Evolutionary conservation across 768 basidiomycete genomes (phyloP).

Genomic region (Gyrodon lividus): DNA sequence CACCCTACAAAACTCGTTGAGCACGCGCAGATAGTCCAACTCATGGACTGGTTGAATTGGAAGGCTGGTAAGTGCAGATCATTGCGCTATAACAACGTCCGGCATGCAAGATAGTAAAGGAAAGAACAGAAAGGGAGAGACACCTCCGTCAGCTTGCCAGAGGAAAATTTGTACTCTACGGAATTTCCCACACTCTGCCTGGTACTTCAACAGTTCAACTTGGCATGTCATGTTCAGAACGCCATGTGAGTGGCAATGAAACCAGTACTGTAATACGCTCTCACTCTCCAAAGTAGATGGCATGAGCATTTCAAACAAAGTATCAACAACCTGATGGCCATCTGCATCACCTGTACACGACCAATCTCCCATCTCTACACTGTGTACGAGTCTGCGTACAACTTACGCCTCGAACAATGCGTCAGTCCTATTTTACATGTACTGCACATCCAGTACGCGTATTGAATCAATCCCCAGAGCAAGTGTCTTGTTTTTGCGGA

Average conservation of each 20-base stretch:
- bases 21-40: background rate
- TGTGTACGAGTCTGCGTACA: conserved; percentile 74
- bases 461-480: conserved; percentile 37
- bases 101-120: too few species aligned
- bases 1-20: background rate
- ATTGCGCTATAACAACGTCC: background rate
- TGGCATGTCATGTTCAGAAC: too few species aligned
- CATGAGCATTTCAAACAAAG: background rate
- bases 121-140: too few species aligned
- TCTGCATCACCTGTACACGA: conserved; percentile 75
- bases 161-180: too few species aligned
- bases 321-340: conserved; percentile 52
- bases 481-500: conserved; percentile 71
- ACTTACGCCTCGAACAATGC: conserved; percentile 81
- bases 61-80: background rate
- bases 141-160: too few species aligned
- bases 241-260: too few species aligned
- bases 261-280: too few species aligned
- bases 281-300: background rate
- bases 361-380: conserved; percentile 74
- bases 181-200: background rate
- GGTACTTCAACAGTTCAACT: background rate
- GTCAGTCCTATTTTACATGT: conserved; percentile 42
- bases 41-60: background rate
- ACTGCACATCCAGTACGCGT: background rate